Percentiles rank a stretch among this genome's conserved stretches.
phyloP scores from a whole-genome alignment of 2,329 filamentous ascomycete species.

The Neodidymelliopsis sp. region DNA sequence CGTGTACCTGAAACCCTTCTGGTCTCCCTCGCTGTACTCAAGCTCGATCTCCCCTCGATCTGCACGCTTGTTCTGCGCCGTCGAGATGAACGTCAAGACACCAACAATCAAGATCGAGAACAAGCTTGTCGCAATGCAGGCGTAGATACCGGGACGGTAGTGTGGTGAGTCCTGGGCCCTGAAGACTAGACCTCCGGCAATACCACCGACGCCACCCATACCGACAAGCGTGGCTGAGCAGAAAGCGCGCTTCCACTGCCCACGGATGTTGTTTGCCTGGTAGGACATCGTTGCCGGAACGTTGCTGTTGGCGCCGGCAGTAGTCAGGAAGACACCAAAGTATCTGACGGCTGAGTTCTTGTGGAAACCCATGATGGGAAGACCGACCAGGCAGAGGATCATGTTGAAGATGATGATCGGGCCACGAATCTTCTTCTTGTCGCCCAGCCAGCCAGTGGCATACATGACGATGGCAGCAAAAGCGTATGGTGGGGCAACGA shows the following conservation, averaged over 20 bases:
- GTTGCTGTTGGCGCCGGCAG: conserved; percentile 79
- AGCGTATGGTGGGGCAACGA: conserved; percentile 63
- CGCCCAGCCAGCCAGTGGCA: conserved; percentile 69
- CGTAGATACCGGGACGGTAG: conserved; percentile 49
- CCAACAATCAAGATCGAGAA: conserved; percentile 47
- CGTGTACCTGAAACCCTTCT: conserved; percentile 48
- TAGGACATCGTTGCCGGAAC: conserved; percentile 78
- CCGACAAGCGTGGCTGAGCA: conserved; percentile 78
- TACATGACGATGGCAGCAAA: conserved; percentile 49
- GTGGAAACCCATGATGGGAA: conserved; percentile 76
- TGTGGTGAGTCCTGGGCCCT: conserved; percentile 45
- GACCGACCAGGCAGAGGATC: conserved; percentile 70
- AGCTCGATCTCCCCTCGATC: conserved; percentile 53
- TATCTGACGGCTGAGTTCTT: conserved; percentile 66
- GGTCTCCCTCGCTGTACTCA: conserved; percentile 46
- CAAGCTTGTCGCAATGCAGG: conserved; percentile 49
- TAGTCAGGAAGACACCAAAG: conserved; percentile 78
- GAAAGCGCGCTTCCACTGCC: conserved; percentile 88
- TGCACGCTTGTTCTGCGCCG: conserved; percentile 46
- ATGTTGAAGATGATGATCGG: conserved; percentile 72
- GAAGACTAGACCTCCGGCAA: conserved; percentile 77
- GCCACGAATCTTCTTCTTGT: conserved; percentile 71
- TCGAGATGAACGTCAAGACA: conserved; percentile 44
- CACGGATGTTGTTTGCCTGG: conserved; percentile 87
- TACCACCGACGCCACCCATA: conserved; percentile 80